Evolutionary conservation across 2,329 filamentous ascomycete species (phyloP).

Genomic region (Apiospora aurea): DNA sequence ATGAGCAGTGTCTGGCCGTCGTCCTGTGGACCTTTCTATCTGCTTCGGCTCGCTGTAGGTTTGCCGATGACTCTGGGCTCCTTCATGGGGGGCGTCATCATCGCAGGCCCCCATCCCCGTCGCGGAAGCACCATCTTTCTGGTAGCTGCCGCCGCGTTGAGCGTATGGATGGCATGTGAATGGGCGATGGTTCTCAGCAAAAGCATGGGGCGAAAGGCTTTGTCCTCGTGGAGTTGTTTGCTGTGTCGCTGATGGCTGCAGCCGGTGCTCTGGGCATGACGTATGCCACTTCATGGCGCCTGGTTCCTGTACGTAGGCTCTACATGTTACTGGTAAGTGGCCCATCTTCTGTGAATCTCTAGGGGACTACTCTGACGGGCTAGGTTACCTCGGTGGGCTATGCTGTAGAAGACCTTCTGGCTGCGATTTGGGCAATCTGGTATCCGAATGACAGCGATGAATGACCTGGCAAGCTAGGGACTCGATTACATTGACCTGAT

Average conservation of each 20-base stretch:
- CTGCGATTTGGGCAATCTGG: background rate
- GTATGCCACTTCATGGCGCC: background rate
- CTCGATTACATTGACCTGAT: too few relatives aligned
- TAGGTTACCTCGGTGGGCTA: background rate
- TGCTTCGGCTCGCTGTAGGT: background rate
- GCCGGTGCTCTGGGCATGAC: background rate
- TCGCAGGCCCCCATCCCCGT: background rate
- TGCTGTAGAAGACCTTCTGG: background rate
- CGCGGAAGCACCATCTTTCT: background rate
- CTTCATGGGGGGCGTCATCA: background rate
- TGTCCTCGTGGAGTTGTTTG: background rate
- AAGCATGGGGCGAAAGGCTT: background rate
- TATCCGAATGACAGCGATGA: background rate
- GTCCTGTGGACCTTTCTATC: too few relatives aligned
- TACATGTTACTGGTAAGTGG: background rate
- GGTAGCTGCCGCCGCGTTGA: background rate
- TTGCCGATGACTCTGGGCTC: background rate
- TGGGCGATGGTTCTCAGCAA: background rate
- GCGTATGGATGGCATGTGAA: background rate
- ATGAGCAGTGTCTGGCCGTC: too few relatives aligned
- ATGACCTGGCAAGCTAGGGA: background rate
- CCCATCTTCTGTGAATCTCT: too few relatives aligned
- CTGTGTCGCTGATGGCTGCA: background rate
- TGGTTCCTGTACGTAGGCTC: background rate
- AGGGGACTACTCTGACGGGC: too few relatives aligned